Evolutionary conservation across 1,139 yeast species (phyloP).

Genomic region (Suhomyces anneliseae): DNA sequence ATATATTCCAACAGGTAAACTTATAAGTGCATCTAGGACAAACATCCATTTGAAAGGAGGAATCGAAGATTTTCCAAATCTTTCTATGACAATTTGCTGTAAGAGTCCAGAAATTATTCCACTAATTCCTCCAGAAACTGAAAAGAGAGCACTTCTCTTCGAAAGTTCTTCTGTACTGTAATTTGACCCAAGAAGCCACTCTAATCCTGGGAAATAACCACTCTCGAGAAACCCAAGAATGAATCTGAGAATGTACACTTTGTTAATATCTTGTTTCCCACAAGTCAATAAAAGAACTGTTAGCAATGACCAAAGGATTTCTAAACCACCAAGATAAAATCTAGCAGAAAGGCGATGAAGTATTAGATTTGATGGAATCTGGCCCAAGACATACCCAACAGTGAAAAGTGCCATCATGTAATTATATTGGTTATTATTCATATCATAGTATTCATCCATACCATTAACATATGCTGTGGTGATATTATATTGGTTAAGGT

Average conservation of each 20-base stretch:
- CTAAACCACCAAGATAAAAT: conserved; percentile 53
- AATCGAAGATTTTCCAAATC: conserved; percentile 19
- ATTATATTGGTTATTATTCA: conserved; percentile 56
- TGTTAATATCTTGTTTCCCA: conserved; percentile 31
- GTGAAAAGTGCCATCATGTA: conserved; percentile 54
- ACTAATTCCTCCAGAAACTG: conserved; percentile 44
- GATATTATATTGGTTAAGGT: conserved; percentile 46
- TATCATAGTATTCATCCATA: conserved; percentile 54
- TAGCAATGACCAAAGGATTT: conserved; percentile 56
- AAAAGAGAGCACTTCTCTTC: conserved; percentile 51
- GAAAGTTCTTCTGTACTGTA: conserved; percentile 35
- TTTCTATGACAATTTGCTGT: conserved; percentile 40
- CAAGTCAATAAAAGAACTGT: conserved; percentile 53
- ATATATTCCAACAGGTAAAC: conserved; percentile 49
- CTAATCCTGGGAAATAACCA: conserved; percentile 58
- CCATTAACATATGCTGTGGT: conserved; percentile 62
- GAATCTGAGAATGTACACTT: conserved; percentile 56
- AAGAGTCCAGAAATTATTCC: conserved; percentile 49
- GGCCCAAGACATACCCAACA: conserved; percentile 61
- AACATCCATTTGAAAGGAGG: conserved; percentile 56
- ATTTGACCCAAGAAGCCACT: conserved; percentile 18
- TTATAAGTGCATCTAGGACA: conserved; percentile 51
- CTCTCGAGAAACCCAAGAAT: conserved; percentile 58
- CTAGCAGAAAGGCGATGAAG: conserved; percentile 56
- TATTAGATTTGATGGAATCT: conserved; percentile 56